Base-by-base conservation (phyloP, 306 rosid species). In the Inga laurina region DNA sequence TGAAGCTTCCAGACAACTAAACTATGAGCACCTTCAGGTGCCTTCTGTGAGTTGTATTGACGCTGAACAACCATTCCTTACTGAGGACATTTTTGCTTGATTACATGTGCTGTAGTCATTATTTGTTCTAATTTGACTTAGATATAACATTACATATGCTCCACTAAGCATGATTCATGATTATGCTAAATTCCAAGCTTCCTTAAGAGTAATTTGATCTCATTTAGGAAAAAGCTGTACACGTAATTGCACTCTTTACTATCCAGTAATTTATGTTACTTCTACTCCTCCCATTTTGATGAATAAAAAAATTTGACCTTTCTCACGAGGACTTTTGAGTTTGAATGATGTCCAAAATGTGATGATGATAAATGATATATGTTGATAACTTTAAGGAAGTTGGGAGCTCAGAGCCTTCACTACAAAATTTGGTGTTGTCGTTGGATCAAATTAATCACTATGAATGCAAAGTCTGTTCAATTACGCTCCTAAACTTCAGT, bases 1-100 rank as follows among this genome's bases (percentile, higher is more conserved):
- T 76, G 98, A 95, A 91, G 97, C 98, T 87, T 91, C 94, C 34
- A 90, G 98, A 83, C 98, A 93, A 86, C 91, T 95, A 66, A 88
- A 91, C 73, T 95, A 92, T 45, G 89, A 93, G 86, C 91, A 91
- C 43, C 87, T 93, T 88, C 87, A 91, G 65, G 27, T 89, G 48
- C 76, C 93, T 66, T 52, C 88, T 2, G 87, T 86, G 61, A 84
- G 74, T 70, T 84, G 88, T 91, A 76, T 54, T 46, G 83, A 79
- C 76, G 39, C 83, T 19, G 90, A 90, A 76, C 90, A 93, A 81
- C 79, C 92, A 70, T 57, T 90, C 66, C 78, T 90, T 62, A 27
- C 92, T 3, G 98, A 92, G 85, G 98, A 95, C 85, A 85, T 91
- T 82, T 91, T 91, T 92, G 93, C 92, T 22, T 93, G 88, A 91